These are phyloP conservation scores for Eucalyptus shirleyi DNA, from an alignment of 345 rosid genomes.

Conservation along the genomic window DNA sequence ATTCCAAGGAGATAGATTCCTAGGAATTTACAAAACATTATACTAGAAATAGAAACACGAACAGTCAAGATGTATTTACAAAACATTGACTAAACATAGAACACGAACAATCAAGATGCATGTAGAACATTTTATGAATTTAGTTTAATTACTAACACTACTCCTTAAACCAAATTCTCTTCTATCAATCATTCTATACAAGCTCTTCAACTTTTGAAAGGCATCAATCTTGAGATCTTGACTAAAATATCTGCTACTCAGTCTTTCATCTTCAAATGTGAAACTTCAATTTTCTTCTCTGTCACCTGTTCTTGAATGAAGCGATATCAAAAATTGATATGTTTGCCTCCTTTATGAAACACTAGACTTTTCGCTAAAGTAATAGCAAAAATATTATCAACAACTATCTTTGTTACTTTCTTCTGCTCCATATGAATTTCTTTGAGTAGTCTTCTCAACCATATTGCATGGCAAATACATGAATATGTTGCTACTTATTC, in stretches of 20 bases:
- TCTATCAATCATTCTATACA: not conserved
- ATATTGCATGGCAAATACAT: not conserved
- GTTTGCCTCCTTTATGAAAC: not conserved
- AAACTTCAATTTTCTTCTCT: not conserved
- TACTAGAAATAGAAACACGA: too few species aligned
- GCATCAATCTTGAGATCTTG: not conserved
- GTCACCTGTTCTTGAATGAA: too few species aligned
- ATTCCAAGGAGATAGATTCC: too few species aligned
- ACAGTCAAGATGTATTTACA: too few species aligned
- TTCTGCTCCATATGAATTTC: too few species aligned
- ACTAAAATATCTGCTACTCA: not conserved
- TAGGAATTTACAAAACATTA: too few species aligned
- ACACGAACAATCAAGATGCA: too few species aligned
- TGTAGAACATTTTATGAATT: too few species aligned
- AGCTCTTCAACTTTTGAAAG: not conserved
- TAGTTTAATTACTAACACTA: not conserved
- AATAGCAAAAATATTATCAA: too few species aligned
- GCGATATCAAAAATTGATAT: too few species aligned
- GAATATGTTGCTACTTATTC: too few species aligned
- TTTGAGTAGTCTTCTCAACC: not conserved
- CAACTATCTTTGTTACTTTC: not conserved
- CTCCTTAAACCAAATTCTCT: not conserved
- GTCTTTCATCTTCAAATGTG: not conserved
- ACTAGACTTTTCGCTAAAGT: not conserved
- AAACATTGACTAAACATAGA: too few species aligned